Percentiles rank a stretch among this genome's conserved stretches.
Evolutionary conservation across 2,329 filamentous ascomycete genomes (phyloP).

Genomic region (Dryadomyces sulphureus): DNA sequence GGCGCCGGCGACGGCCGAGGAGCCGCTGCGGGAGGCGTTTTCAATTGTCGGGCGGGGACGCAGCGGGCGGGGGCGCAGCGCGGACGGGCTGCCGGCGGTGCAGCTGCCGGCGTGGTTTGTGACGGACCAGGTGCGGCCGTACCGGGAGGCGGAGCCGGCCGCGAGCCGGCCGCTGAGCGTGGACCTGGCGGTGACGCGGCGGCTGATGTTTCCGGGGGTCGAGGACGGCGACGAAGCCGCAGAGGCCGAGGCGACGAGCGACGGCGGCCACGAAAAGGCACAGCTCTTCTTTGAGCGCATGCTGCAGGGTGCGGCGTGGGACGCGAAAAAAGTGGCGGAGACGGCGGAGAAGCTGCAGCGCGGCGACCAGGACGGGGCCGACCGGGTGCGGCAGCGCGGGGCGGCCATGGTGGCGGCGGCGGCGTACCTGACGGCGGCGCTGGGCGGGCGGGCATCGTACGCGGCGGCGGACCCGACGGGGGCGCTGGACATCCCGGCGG

Average conservation of each 20-base stretch:
- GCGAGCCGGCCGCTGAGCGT: slow-evolving; percentile 3
- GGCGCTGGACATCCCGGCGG: slow-evolving; percentile 1
- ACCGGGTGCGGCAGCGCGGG: slow-evolving; percentile 5
- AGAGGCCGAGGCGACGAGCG: too few species aligned
- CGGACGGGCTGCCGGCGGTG: slow-evolving; percentile 25
- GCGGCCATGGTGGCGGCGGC: slow-evolving; percentile 5
- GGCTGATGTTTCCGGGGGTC: slow-evolving; percentile 5
- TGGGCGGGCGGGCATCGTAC: neutral
- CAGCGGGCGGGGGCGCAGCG: neutral
- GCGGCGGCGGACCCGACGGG: neutral
- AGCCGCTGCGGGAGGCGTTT: too few species aligned
- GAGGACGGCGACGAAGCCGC: too few species aligned
- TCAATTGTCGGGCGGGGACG: neutral
- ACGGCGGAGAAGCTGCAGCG: slow-evolving; percentile 1
- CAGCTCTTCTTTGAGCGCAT: slow-evolving; percentile 5
- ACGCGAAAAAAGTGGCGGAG: slow-evolving; percentile 3
- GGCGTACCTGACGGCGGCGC: slow-evolving; percentile 2
- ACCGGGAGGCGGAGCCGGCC: neutral
- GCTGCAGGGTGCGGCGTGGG: slow-evolving; percentile 8
- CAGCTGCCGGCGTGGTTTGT: slow-evolving; percentile 44
- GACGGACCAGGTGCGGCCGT: slow-evolving; percentile 29
- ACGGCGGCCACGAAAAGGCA: slow-evolving; percentile 10
- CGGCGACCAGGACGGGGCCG: slow-evolving; percentile 1
- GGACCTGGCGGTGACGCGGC: slow-evolving; percentile 10
- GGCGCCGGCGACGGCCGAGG: too few species aligned